Base-by-base conservation (phyloP, 169 alveolate genomes). In the Cryptosporidium ubiquitum region DNA sequence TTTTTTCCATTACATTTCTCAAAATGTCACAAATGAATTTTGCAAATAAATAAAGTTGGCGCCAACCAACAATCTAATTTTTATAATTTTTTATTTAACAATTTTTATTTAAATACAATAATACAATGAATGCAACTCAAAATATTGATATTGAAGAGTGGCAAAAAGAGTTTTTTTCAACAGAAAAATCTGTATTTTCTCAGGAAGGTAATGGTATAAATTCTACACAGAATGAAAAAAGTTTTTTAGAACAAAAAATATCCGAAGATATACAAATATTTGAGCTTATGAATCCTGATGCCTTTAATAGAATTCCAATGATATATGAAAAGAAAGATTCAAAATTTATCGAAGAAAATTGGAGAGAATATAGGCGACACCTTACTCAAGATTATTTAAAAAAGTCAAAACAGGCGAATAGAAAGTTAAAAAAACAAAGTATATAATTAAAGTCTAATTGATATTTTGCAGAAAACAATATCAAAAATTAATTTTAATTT, bases 301-400 rank as follows among this genome's bases (percentile, higher is more conserved):
- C 79, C 33, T 79, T 79, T 47, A 35, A 79, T 29, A 58, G 75
- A 40, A 60, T 79, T 14, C 89, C 89, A 20, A 79, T 79, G 75
- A 61, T 79, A 61, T 79, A 79, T 64, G 75, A 79, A 47, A 33
- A 35, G 31, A 79, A 7, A 42, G 66, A 42, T 5, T n/a, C 47
- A 3, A 69, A 61, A 10, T 58, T 7, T 40, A 79, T 79, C 61
- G 69, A 79, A n/a, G 68, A 79, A 29, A 79, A 79, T 31, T 79
- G 89, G 89, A 79, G 40, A 40, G 89, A 79, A 42, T 37, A 35
- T 16, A 79, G 89, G 29, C 29, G 49, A 0, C 58, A 61, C 18
- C 52, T 79, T 35, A 79, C 89, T 16, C 39, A 49, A 40, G 89
- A 79, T 33, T 79, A 79, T 61, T 6, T 79, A 37, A 79, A 79